Evolutionary conservation across 2,329 filamentous ascomycete genomes (phyloP).

Genomic region (Colletotrichum sansevieriae): DNA sequence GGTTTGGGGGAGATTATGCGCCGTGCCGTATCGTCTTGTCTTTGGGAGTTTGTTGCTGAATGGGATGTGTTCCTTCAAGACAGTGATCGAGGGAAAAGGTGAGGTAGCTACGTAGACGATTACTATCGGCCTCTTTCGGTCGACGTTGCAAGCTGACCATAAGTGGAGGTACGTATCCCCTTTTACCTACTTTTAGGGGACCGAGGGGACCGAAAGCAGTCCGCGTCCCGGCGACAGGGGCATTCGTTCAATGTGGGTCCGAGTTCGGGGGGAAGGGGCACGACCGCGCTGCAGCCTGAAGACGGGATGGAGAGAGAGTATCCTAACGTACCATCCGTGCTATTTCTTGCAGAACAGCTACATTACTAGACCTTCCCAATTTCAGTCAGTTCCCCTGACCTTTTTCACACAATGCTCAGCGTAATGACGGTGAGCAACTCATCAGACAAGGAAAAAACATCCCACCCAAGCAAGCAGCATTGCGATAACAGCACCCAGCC

Average conservation of each 20-base stretch:
- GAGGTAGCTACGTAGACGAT: conserved; percentile 3
- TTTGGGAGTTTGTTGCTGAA: background rate
- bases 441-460: conserved; percentile 26
- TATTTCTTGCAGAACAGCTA: background rate
- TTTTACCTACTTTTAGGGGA: conserved; percentile 15
- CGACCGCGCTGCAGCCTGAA: background rate
- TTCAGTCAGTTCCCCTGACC: conserved; percentile 13
- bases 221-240: conserved; percentile 30
- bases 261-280: background rate
- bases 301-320: background rate
- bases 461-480: conserved; percentile 11
- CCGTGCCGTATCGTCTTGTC: conserved; percentile 2
- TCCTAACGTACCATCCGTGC: background rate
- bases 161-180: conserved; percentile 31
- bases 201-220: conserved; percentile 33
- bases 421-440: conserved; percentile 28
- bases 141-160: conserved; percentile 39
- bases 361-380: conserved; percentile 13
- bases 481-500: conserved; percentile 34
- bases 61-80: background rate
- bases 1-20: background rate
- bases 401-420: conserved; percentile 12
- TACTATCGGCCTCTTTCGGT: conserved; percentile 30
- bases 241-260: background rate
- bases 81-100: conserved; percentile 1